Conservation (phyloP, 1,139 yeast genomes). For the Geotrichum restrictum region DNA sequence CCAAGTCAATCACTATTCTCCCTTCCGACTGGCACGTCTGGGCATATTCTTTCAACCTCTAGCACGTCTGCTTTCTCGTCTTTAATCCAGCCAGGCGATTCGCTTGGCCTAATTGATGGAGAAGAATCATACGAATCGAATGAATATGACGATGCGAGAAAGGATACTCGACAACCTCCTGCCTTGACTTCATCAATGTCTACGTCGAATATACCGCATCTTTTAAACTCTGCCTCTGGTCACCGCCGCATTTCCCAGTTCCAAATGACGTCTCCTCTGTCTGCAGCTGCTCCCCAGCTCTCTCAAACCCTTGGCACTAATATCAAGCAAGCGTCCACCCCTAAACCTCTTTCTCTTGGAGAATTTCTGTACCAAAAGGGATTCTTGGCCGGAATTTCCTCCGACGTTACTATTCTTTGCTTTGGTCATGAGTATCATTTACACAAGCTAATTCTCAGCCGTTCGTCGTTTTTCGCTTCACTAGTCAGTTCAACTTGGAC, state of each 20-base stretch:
- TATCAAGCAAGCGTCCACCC: neutral
- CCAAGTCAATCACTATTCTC: slow-evolving; percentile 1
- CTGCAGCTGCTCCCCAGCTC: neutral
- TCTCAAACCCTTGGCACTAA: neutral
- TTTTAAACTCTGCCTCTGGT: slow-evolving; percentile 9
- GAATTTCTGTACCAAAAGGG: slow-evolving; percentile 42
- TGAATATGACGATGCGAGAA: slow-evolving; percentile 6
- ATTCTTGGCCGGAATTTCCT: slow-evolving; percentile 45
- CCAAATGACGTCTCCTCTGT: slow-evolving; percentile 6
- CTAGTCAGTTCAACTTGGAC: slow-evolving; percentile 47
- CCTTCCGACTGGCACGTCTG: slow-evolving; percentile 1
- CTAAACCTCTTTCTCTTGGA: slow-evolving; percentile 26
- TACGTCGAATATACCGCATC: slow-evolving; percentile 12
- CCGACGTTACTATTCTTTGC: slow-evolving; percentile 48
- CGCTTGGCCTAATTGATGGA: neutral
- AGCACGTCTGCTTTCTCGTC: slow-evolving; percentile 11
- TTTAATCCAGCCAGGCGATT: neutral
- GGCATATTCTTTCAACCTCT: slow-evolving; percentile 6
- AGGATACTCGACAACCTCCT: slow-evolving; percentile 9
- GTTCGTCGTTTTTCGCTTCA: slow-evolving; percentile 47
- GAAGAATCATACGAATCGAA: neutral
- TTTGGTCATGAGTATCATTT: slow-evolving; percentile 44
- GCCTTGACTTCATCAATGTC: neutral
- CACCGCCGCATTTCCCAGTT: slow-evolving; percentile 18
- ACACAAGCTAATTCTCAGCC: slow-evolving; percentile 46